phyloP scores from a whole-genome alignment of 2,329 filamentous ascomycete species.

The Colletotrichum magnum region DNA sequence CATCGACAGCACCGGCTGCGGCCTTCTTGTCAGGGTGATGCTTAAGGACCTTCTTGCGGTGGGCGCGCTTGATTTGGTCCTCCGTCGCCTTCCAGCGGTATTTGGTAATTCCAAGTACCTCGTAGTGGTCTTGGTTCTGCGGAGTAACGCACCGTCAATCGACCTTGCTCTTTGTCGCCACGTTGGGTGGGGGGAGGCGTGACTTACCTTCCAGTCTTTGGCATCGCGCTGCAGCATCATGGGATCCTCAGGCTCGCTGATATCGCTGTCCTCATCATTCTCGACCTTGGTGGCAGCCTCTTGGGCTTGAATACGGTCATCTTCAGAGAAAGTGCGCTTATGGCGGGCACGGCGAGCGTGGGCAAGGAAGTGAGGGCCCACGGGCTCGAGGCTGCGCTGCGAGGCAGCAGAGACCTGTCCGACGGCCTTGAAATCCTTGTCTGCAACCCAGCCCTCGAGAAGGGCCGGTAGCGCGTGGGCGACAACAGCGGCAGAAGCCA shows the following conservation, averaged over 20 bases:
- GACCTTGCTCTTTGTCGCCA: background rate
- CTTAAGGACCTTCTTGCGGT: conserved; percentile 99
- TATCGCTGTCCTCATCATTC: conserved; percentile 89
- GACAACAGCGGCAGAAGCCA: conserved; percentile 76
- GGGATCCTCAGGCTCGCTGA: conserved; percentile 94
- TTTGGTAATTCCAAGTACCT: conserved; percentile 92
- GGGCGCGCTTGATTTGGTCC: conserved; percentile 98
- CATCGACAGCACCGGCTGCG: conserved; percentile 86
- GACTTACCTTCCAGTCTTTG: conserved; percentile 97
- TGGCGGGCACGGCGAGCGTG: conserved; percentile 96
- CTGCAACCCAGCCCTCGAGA: conserved; percentile 84
- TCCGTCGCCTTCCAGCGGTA: conserved; percentile 94
- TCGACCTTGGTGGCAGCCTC: conserved; percentile 96
- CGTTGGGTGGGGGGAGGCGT: background rate
- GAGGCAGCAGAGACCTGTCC: conserved; percentile 82
- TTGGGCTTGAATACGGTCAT: conserved; percentile 96
- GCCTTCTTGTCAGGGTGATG: conserved; percentile 99
- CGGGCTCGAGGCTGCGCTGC: conserved; percentile 92
- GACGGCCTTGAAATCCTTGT: conserved; percentile 92
- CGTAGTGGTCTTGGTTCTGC: conserved; percentile 96
- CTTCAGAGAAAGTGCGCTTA: conserved; percentile 98
- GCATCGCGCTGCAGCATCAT: conserved; percentile 93
- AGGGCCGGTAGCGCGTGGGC: conserved; percentile 80
- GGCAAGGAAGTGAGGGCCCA: conserved; percentile 97
- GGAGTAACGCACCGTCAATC: background rate